Percentiles rank a stretch among this genome's conserved stretches.
These are phyloP conservation scores for Pestalotiopsis sp. DNA, from an alignment of 2,329 filamentous ascomycete genomes.

Conservation along the genomic window DNA sequence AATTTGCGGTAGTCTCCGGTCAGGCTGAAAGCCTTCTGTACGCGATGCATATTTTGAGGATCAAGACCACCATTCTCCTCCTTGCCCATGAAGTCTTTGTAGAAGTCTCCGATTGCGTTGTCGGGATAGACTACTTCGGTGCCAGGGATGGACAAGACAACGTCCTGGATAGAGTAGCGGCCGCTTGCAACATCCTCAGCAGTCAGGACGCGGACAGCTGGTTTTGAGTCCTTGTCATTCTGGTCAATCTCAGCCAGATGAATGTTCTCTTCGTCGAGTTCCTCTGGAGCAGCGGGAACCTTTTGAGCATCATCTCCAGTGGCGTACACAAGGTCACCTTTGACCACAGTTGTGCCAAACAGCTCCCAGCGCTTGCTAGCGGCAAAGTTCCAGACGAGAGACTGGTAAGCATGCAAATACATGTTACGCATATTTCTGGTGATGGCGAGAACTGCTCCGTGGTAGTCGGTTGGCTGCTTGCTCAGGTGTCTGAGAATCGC, in stretches of 20 bases:
- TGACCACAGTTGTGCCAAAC: constrained; percentile 73
- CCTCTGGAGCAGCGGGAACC: constrained; percentile 52
- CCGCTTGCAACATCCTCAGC: constrained; percentile 79
- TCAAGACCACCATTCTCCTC: constrained; percentile 78
- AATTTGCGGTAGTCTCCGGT: constrained; percentile 88
- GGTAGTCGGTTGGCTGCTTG: constrained; percentile 65
- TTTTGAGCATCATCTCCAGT: constrained; percentile 35
- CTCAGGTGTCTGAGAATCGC: constrained; percentile 78
- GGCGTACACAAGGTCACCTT: constrained; percentile 80
- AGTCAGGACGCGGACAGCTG: constrained; percentile 70
- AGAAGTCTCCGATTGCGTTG: constrained; percentile 84
- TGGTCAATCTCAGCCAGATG: constrained; percentile 52
- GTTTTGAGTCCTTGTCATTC: constrained; percentile 45
- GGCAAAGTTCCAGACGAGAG: constrained; percentile 88
- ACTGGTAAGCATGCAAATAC: constrained; percentile 98
- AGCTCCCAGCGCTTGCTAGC: constrained; percentile 79
- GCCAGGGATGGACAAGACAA: constrained; percentile 91
- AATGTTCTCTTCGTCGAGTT: constrained; percentile 68
- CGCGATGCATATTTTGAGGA: constrained; percentile 83
- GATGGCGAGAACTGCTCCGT: constrained; percentile 80
- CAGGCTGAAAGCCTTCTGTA: constrained; percentile 85
- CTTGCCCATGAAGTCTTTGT: constrained; percentile 82
- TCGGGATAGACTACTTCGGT: constrained; percentile 85
- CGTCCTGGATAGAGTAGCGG: constrained; percentile 78
- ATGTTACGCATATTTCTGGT: constrained; percentile 83